A percentile compares a stretch with the other conserved stretches of the same genome.
Evolutionary conservation across 306 rosid genomes (phyloP).

Genomic region (Castanea sativa): DNA sequence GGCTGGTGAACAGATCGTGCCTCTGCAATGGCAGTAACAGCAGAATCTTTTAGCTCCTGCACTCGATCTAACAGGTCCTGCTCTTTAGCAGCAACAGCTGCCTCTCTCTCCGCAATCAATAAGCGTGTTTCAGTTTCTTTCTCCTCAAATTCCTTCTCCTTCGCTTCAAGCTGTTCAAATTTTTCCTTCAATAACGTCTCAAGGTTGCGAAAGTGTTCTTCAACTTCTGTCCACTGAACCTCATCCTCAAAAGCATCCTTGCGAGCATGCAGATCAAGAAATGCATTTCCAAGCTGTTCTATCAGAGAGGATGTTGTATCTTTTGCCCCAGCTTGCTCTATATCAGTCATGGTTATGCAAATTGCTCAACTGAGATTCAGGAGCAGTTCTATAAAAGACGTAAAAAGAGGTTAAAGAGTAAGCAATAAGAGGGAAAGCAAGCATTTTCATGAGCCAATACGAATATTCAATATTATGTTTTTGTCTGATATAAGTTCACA

Average conservation of each 20-base stretch:
- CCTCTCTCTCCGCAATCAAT: slow-evolving; percentile 51
- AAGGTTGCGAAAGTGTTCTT: slow-evolving; percentile 57
- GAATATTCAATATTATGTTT: neutral
- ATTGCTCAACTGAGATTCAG: slow-evolving; percentile 26
- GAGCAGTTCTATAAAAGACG: slow-evolving; percentile 16
- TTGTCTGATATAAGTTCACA: neutral
- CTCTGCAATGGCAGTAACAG: slow-evolving; percentile 60
- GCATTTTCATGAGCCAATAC: neutral
- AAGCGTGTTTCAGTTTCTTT: slow-evolving; percentile 42
- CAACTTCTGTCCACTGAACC: slow-evolving; percentile 67
- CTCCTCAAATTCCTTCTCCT: slow-evolving; percentile 54
- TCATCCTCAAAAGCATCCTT: slow-evolving; percentile 43
- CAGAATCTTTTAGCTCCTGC: slow-evolving; percentile 77
- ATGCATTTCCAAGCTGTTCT: slow-evolving; percentile 53
- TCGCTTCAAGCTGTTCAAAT: slow-evolving; percentile 55
- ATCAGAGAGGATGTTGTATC: slow-evolving; percentile 35
- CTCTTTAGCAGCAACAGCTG: slow-evolving; percentile 61
- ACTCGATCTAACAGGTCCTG: slow-evolving; percentile 67
- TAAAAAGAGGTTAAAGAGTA: neutral
- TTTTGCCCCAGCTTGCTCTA: slow-evolving; percentile 37
- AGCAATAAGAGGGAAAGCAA: neutral
- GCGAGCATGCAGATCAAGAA: slow-evolving; percentile 53
- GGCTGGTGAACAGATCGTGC: slow-evolving; percentile 47
- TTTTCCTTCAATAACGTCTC: slow-evolving; percentile 45
- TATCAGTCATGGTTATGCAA: slow-evolving; percentile 42